A percentile compares a stretch with the other conserved stretches of the same genome.
Conservation (phyloP, 1,284 basidiomycete genomes). For the Somion occarium region DNA sequence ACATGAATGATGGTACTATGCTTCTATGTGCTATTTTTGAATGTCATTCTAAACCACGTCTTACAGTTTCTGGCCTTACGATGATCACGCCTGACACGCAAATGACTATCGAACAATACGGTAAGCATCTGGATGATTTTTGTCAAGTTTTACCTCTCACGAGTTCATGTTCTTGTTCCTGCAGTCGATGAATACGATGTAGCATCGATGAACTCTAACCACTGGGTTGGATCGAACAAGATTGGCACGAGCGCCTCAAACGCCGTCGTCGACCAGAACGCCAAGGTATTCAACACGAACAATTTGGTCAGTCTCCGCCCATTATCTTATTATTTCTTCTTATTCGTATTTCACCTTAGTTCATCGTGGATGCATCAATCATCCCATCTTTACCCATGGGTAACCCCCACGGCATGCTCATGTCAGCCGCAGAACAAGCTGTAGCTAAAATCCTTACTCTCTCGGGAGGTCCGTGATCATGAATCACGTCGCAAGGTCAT, state of each 20-base stretch:
- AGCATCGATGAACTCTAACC: slow-evolving; percentile 45
- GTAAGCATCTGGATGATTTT: too few species aligned
- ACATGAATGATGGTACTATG: slow-evolving; percentile 34
- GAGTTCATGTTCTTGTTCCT: background rate
- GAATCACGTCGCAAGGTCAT: too few species aligned
- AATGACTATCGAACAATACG: slow-evolving; percentile 47
- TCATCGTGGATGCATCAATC: slow-evolving; percentile 36
- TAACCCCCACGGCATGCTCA: slow-evolving; percentile 50
- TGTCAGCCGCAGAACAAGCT: slow-evolving; percentile 53
- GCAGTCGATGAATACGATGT: slow-evolving; percentile 45
- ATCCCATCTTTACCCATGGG: slow-evolving; percentile 44
- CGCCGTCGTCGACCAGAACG: slow-evolving; percentile 52
- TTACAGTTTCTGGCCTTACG: slow-evolving; percentile 44
- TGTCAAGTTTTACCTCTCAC: slow-evolving; percentile 10
- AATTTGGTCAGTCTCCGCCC: slow-evolving; percentile 41
- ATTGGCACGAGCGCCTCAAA: slow-evolving; percentile 36
- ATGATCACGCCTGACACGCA: slow-evolving; percentile 57
- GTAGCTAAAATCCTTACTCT: slow-evolving; percentile 49
- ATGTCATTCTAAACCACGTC: slow-evolving; percentile 2
- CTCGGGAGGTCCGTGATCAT: slow-evolving; percentile 41
- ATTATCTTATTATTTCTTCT: slow-evolving; percentile 1
- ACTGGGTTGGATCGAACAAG: slow-evolving; percentile 51
- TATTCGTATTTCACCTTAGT: slow-evolving; percentile 18
- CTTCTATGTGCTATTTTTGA: background rate
- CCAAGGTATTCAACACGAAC: slow-evolving; percentile 53